Percentiles rank a stretch among this genome's conserved stretches.
phyloP scores from a whole-genome alignment of 257 asterid species.

The Plantago elongata region DNA sequence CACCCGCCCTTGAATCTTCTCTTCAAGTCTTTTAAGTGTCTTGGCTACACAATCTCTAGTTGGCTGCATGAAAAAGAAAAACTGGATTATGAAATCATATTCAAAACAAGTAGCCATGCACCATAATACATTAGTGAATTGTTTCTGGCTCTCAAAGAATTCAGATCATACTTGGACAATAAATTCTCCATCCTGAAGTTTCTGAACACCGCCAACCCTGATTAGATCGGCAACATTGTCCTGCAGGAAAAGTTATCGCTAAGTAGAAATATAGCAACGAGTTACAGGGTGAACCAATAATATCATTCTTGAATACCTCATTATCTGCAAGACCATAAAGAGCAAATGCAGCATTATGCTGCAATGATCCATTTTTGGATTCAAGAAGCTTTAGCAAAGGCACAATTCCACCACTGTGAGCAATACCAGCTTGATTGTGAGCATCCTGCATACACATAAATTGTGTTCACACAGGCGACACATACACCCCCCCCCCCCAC shows the following conservation, averaged over 20 bases:
- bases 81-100: not conserved
- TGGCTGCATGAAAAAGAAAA: conserved; percentile 54
- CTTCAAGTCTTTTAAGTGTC: conserved; percentile 94
- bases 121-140: not conserved
- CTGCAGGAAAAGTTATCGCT: conserved; percentile 31
- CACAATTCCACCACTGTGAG: conserved; percentile 80
- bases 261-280: conserved; percentile 5
- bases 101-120: not conserved
- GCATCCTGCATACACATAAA: conserved; percentile 51
- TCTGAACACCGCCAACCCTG: conserved; percentile 92
- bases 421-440: conserved; percentile 99
- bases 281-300: not conserved
- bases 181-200: conserved; percentile 96
- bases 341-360: conserved; percentile 99
- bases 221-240: conserved; percentile 92
- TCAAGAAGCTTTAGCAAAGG: conserved; percentile 89
- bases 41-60: conserved; percentile 97
- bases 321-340: conserved; percentile 98
- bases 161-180: conserved; percentile 66
- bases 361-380: conserved; percentile 92
- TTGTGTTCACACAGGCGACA: not conserved
- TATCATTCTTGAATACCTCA: conserved; percentile 47
- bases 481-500: not conserved
- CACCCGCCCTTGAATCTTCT: conserved; percentile 96
- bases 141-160: not conserved